Evolutionary conservation across 257 asterid genomes (phyloP).

Genomic region (Ehretia macrophylla): DNA sequence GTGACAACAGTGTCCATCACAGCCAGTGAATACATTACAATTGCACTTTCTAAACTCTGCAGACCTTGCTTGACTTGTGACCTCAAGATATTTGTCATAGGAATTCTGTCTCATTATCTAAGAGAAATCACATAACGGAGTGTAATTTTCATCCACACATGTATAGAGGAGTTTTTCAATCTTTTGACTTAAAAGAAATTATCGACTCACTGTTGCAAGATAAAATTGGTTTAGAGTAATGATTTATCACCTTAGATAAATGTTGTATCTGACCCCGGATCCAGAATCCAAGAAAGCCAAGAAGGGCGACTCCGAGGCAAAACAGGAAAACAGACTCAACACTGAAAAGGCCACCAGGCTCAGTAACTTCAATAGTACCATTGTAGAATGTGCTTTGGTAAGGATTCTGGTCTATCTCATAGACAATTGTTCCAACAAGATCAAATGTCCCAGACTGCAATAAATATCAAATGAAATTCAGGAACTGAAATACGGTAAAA

Average conservation of each 20-base stretch:
- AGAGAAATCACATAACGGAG: too few species aligned
- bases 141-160: too few species aligned
- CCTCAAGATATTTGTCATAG: too few species aligned
- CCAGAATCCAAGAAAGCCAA: slow-evolving; percentile 67
- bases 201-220: too few species aligned
- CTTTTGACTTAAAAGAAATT: too few species aligned
- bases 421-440: slow-evolving; percentile 82
- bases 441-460: slow-evolving; percentile 88
- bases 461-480: not conserved
- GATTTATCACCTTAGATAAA: slow-evolving; percentile 62
- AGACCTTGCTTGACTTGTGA: too few species aligned
- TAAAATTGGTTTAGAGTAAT: too few species aligned
- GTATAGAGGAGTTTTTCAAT: too few species aligned
- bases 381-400: slow-evolving; percentile 85
- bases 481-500: not conserved
- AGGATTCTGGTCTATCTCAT: slow-evolving; percentile 76
- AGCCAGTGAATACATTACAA: too few species aligned
- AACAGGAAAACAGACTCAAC: slow-evolving; percentile 93
- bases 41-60: too few species aligned
- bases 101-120: too few species aligned
- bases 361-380: slow-evolving; percentile 89
- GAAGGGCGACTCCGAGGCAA: slow-evolving; percentile 69
- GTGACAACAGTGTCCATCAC: too few species aligned
- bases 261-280: slow-evolving; percentile 58
- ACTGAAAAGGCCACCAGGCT: slow-evolving; percentile 74